Conservation (phyloP, 768 basidiomycete genomes). For the Austroboletus festivus region DNA sequence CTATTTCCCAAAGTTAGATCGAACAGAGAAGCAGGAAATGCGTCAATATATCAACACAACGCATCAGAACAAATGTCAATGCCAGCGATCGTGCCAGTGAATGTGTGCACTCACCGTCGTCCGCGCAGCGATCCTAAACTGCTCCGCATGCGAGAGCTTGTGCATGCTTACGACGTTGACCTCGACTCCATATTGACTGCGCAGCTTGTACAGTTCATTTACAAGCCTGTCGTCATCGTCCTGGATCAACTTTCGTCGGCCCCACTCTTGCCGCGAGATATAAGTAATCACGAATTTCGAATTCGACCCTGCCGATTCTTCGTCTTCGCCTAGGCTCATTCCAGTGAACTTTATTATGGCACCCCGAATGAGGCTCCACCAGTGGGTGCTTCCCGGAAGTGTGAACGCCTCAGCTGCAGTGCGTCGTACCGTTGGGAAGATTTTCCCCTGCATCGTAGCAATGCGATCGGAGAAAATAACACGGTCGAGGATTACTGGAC, state of each 20-base stretch:
- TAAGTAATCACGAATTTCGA: conserved; percentile 81
- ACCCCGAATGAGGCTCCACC: conserved; percentile 81
- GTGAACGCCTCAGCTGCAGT: conserved; percentile 73
- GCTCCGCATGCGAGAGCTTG: conserved; percentile 73
- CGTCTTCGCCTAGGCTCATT: conserved; percentile 45
- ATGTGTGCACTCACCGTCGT: conserved; percentile 63
- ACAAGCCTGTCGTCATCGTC: conserved; percentile 81
- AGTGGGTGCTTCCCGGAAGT: conserved; percentile 70
- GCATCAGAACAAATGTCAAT: no score
- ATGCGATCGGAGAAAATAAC: conserved; percentile 85
- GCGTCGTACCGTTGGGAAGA: conserved; percentile 68
- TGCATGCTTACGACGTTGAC: conserved; percentile 87
- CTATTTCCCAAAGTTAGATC: conserved; percentile 39
- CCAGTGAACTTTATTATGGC: conserved; percentile 74
- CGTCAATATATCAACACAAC: no score
- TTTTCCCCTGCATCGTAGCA: conserved; percentile 71
- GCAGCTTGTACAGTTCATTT: conserved; percentile 62
- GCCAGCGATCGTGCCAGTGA: no score
- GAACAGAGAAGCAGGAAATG: no score
- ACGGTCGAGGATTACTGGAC: conserved; percentile 80
- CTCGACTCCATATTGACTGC: conserved; percentile 75
- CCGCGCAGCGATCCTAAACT: conserved; percentile 74
- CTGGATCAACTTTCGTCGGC: conserved; percentile 72
- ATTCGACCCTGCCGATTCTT: no score
- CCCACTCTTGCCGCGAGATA: conserved; percentile 87